These are phyloP conservation scores for Sclerotinia nivalis DNA, from an alignment of 2,329 filamentous ascomycete species.

Conservation along the genomic window DNA sequence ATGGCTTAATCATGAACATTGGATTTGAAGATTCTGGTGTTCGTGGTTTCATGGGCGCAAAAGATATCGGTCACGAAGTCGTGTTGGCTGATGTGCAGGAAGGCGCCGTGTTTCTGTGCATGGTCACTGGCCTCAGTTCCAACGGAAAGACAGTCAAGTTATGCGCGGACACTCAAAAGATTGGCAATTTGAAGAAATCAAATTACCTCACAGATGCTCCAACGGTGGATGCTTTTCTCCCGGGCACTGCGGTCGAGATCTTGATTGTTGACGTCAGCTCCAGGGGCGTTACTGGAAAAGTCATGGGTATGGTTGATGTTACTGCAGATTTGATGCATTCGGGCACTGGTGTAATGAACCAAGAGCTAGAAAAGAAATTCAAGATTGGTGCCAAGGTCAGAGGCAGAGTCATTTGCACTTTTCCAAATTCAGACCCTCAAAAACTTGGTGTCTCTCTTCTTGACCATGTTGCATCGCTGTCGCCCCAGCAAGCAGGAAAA, in stretches of 20 bases:
- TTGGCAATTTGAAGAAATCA: constrained; percentile 65
- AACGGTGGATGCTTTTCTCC: constrained; percentile 85
- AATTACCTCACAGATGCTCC: constrained; percentile 73
- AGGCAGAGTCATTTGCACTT: constrained; percentile 84
- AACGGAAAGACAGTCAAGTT: constrained; percentile 86
- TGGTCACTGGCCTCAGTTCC: constrained; percentile 72
- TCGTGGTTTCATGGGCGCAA: constrained; percentile 82
- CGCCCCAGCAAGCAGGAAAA: constrained; percentile 46
- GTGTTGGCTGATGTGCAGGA: constrained; percentile 71
- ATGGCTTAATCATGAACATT: constrained; percentile 91
- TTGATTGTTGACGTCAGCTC: constrained; percentile 74
- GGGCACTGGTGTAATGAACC: constrained; percentile 67
- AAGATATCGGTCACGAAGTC: constrained; percentile 70
- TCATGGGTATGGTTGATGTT: constrained; percentile 87
- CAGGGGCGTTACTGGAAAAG: constrained; percentile 81
- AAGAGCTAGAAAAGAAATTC: constrained; percentile 74
- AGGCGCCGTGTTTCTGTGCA: constrained; percentile 81
- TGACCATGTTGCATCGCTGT: constrained; percentile 74
- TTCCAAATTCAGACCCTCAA: constrained; percentile 73
- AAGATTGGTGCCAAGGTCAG: constrained; percentile 83
- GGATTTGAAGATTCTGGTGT: constrained; percentile 68
- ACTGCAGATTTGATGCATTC: constrained; percentile 92
- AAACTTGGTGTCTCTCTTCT: constrained; percentile 88
- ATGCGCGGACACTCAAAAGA: constrained; percentile 69
- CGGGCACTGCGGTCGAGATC: constrained; percentile 86